Conservation (phyloP, 2,329 filamentous ascomycete species). For the Aulographum hederae region DNA sequence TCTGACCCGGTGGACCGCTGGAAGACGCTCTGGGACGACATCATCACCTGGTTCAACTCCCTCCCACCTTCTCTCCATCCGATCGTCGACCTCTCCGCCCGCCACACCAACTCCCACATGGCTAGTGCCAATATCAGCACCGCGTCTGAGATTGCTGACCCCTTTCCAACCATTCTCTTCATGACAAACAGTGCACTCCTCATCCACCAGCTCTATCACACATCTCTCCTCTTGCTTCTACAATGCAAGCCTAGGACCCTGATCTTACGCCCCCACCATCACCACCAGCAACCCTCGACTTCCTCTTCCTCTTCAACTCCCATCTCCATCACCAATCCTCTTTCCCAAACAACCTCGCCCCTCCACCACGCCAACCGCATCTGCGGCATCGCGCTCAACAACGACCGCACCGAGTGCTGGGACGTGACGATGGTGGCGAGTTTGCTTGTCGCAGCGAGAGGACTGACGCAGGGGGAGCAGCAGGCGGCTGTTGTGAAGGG, state of each 20-base stretch:
- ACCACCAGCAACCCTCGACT: no score
- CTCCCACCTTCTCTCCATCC: no score
- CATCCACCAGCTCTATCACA: conserved; percentile 38
- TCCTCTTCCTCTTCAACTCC: conserved; percentile 25
- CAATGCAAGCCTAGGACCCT: conserved; percentile 30
- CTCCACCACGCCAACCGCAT: neutral
- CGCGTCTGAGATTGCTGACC: no score
- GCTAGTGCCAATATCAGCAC: no score
- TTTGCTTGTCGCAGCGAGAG: neutral
- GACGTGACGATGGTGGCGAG: conserved; percentile 8
- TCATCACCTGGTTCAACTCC: no score
- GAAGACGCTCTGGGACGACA: no score
- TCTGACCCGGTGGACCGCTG: no score
- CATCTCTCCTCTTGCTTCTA: conserved; percentile 34
- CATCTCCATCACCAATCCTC: conserved; percentile 10
- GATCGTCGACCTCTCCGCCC: no score
- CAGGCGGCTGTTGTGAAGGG: neutral
- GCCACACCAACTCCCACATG: no score
- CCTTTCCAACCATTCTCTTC: conserved; percentile 35
- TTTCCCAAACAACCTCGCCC: conserved; percentile 21
- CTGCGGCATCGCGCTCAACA: neutral
- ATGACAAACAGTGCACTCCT: conserved; percentile 36
- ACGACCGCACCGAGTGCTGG: conserved; percentile 8
- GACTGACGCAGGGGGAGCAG: neutral
- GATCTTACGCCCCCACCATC: conserved; percentile 12